Base-by-base conservation (phyloP, 2,329 filamentous ascomycete species). In the Trichoderma guizhouense region DNA sequence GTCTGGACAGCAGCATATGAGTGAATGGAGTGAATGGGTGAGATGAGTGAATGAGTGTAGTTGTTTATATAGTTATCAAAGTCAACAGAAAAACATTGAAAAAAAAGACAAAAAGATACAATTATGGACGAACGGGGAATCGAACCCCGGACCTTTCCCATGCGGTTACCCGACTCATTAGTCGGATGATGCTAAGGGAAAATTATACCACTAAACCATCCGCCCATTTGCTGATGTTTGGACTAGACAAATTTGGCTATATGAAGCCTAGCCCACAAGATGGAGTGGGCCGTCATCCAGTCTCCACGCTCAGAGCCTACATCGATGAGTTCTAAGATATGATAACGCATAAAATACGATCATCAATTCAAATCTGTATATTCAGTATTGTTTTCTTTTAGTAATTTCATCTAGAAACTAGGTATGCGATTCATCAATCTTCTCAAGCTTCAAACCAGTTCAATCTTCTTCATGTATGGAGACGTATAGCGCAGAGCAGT, bases 161-260 rank as follows among this genome's bases (percentile, higher is more conserved):
- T 26, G 63, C 69, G 55, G 21, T 63, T 15, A 47, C 36, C 43
- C 28, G 18, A 51, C 26, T 26, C 15, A 12, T 7, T 32, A 57
- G 21, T 47, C 18, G 47, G 24, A 68, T 34, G n/a, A 71, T 71
- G 72, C 69, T 72, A 73, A 73, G 69, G 72, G 72, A 73, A 68
- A 71, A 73, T 72, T 72, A 73, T 72, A 73, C 72, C 72, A 73
- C 72, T 73, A 71, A 72, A 71, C 72, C 72, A 73, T 73, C 61
- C 72, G 72, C 72, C 72, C 72, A 68, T 67, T 71, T 66, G 70
- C 43, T 65, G 30, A 36, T 66, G 53, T 8, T 32, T 5, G 14
- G 6, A 2, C 11, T 14, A 3, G 4, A 12, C 9, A 14, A 1
- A 21, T 67, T 61, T 67, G 14, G 3, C 28, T 67, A 43, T 15